Conservation (phyloP, 495 filamentous ascomycete species). For the Penicillium desertorum region DNA sequence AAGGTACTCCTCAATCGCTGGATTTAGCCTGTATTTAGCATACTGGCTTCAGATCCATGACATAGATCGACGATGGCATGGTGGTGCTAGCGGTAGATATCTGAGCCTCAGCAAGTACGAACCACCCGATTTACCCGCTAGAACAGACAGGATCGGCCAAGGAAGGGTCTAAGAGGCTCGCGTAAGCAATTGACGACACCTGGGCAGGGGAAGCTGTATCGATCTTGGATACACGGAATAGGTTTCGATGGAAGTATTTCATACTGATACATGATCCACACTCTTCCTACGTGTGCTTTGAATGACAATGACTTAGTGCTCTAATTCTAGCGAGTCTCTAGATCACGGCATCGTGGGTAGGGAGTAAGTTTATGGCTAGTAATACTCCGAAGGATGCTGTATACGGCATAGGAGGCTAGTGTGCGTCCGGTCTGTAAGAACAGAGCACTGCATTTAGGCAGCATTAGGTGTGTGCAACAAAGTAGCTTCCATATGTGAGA, state of each 20-base stretch:
- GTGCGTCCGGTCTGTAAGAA: too few species aligned
- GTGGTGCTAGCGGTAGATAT: neutral
- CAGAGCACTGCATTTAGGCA: too few species aligned
- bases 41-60: neutral
- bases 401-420: too few species aligned
- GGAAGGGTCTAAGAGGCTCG: neutral
- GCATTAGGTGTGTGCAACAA: too few species aligned
- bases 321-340: too few species aligned
- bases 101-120: neutral
- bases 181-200: too few species aligned
- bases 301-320: neutral
- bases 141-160: too few species aligned
- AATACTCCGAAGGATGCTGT: too few species aligned
- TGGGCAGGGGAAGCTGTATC: neutral
- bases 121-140: neutral
- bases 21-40: neutral
- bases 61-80: neutral
- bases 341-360: neutral
- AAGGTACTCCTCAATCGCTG: neutral
- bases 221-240: slow-evolving; percentile 14
- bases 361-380: too few species aligned
- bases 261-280: slow-evolving; percentile 14
- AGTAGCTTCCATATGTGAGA: too few species aligned
- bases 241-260: slow-evolving; percentile 20
- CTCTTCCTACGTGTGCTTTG: neutral